Evolutionary conservation across 2,329 filamentous ascomycete species (phyloP), one percentile per base, ranked within the genome.

Genomic region (Cercospora citrullina): DNA sequence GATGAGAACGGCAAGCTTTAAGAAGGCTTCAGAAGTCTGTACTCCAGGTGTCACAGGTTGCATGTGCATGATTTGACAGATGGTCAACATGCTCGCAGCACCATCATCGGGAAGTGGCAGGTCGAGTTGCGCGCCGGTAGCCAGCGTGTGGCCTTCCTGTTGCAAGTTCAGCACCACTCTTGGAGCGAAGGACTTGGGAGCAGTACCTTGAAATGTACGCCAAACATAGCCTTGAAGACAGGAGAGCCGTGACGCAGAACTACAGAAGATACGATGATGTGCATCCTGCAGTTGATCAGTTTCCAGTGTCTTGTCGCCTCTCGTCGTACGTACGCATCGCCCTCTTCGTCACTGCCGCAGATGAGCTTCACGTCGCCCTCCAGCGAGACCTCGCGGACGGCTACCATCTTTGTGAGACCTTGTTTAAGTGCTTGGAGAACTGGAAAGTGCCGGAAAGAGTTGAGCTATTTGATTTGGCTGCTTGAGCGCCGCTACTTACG

Each of bases 331-430:
- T 9, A 55, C 48, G 5, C 12, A 10, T 55, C 21, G 21, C 39
- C 26, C 26, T 1, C 14, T 2, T 48, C n/a, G 0, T 30, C 36
- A 0, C 36, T 14, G 23, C 48, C 59, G 42, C 60, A 64, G 23
- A 53, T 51, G 26, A 69, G 61, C 12, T 64, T 26, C 6, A 66
- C 67, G 33, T 64, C 64, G 53, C 67, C 79, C 80, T 84, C 81
- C 1, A 81, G 79, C 58, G 77, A 75, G 70, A 84, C 21, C 1
- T 68, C 45, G 36, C 36, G 55, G 55, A 36, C 9, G 28, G 8
- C 7, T 9, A 33, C 63, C 28, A 63, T 63, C 7, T 63, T 4
- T 2, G 2, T 21, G 21, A 51, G 21, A 5, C 18, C 1, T 14
- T 57, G 12, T 3, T 21, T 8, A 1, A 12, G 9, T 16, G 28